A percentile compares a stretch with the other conserved stretches of the same genome.
Evolutionary conservation across 257 asterid genomes (phyloP).

Genomic region (Marsdenia floribunda): DNA sequence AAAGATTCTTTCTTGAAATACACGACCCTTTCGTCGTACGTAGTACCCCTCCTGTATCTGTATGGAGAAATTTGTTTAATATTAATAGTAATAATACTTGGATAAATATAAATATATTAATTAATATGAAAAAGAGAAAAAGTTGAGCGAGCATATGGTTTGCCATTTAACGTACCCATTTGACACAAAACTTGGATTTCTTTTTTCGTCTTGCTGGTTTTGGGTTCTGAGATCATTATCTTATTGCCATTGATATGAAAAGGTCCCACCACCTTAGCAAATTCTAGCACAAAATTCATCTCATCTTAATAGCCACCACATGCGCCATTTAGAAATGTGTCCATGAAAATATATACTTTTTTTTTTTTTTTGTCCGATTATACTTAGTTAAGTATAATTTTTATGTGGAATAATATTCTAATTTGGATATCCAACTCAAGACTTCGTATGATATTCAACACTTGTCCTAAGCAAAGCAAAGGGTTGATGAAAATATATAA

Average conservation of each 20-base stretch:
- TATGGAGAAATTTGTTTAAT: slow-evolving; percentile 15
- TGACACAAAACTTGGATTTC: slow-evolving; percentile 13
- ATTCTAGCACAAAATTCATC: neutral
- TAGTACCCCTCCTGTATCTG: neutral
- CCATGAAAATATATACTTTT: neutral
- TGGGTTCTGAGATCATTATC: slow-evolving; percentile 13
- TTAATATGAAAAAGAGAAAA: no score
- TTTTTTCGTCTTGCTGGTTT: slow-evolving; percentile 18
- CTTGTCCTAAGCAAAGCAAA: no score
- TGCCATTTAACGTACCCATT: slow-evolving; percentile 7
- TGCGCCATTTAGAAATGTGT: slow-evolving; percentile 18
- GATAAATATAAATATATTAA: neutral
- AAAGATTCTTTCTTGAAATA: slow-evolving; percentile 25
- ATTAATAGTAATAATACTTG: neutral
- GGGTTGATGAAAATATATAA: slow-evolving; percentile 5
- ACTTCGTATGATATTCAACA: no score
- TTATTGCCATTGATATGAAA: slow-evolving; percentile 14
- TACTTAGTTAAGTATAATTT: no score
- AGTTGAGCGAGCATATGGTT: neutral
- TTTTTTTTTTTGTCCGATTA: no score
- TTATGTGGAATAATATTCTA: no score
- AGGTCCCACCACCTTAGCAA: slow-evolving; percentile 24
- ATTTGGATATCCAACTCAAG: no score
- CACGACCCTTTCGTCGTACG: slow-evolving; percentile 20
- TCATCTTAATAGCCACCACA: slow-evolving; percentile 25